phyloP scores from a whole-genome alignment of 2,329 filamentous ascomycete species.

The Scedosporium aurantiacum region DNA sequence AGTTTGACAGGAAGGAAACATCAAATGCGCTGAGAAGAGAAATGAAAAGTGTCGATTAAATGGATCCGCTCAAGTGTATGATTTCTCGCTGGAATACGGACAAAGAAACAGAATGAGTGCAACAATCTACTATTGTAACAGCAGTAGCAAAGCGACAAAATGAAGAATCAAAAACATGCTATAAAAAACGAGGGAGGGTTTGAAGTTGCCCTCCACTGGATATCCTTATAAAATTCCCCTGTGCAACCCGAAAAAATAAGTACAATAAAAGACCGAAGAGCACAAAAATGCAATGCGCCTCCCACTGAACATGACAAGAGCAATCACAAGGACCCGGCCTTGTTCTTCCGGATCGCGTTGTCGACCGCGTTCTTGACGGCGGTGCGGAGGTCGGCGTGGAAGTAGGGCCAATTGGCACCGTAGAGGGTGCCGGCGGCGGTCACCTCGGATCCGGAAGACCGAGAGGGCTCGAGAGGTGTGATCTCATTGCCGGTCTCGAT shows the following conservation, averaged over 20 bases:
- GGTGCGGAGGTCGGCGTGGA: slow-evolving; percentile 33
- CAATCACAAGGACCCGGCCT: not conserved
- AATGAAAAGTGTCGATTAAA: no score
- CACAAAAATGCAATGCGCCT: not conserved
- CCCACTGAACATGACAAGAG: not conserved
- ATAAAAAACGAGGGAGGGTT: not conserved
- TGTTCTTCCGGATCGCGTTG: slow-evolving; percentile 6
- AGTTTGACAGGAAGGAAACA: no score
- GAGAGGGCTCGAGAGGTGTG: slow-evolving; percentile 1
- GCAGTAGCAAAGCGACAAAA: not conserved
- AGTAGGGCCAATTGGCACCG: slow-evolving; percentile 34
- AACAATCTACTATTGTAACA: no score
- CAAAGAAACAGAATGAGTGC: no score
- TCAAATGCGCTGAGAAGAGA: no score
- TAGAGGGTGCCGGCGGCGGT: slow-evolving; percentile 18
- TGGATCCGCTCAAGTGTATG: no score
- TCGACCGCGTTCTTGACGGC: slow-evolving; percentile 24
- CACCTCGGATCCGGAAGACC: not conserved
- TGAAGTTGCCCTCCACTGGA: not conserved
- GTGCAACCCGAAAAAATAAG: not conserved
- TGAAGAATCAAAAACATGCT: not conserved
- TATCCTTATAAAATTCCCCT: not conserved
- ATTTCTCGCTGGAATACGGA: no score
- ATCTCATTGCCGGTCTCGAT: slow-evolving; percentile 8
- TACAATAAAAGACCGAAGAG: not conserved